Percentiles rank a stretch among this genome's conserved stretches.
These are phyloP conservation scores for Eucalyptus regnans DNA, from an alignment of 345 rosid genomes.

Conservation along the genomic window DNA sequence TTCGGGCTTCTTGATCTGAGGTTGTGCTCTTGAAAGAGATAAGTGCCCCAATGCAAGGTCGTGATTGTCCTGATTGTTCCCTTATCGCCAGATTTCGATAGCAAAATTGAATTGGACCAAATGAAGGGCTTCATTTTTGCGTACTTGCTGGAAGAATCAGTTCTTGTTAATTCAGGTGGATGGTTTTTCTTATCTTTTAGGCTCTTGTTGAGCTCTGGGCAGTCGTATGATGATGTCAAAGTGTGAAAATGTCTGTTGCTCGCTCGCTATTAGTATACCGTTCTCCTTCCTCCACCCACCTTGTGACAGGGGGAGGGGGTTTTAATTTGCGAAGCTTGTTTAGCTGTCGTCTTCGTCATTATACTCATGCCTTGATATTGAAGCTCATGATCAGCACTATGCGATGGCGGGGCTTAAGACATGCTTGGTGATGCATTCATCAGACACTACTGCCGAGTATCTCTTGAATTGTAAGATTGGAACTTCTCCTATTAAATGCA, in stretches of 20 bases:
- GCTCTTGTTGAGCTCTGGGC: not conserved
- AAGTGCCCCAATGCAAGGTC: not conserved
- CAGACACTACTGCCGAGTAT: constrained; percentile 68
- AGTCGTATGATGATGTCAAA: not conserved
- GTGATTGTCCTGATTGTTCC: not conserved
- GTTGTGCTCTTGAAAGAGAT: not conserved
- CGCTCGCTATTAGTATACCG: not conserved
- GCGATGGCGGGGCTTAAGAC: constrained; percentile 67
- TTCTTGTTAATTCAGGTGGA: not conserved
- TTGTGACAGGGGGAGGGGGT: not conserved
- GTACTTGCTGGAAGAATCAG: not conserved
- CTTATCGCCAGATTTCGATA: not conserved
- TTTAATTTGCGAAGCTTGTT: not conserved
- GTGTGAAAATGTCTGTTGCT: not conserved
- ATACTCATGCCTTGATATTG: not conserved
- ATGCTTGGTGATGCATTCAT: constrained; percentile 72
- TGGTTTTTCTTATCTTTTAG: not conserved
- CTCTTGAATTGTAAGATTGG: constrained; percentile 69
- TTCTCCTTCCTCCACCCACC: not conserved
- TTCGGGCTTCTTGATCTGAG: not conserved
- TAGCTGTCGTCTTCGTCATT: not conserved
- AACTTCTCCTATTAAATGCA: constrained; percentile 42
- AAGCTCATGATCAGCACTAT: constrained; percentile 39
- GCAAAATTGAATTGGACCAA: not conserved
- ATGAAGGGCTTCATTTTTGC: not conserved